Evolutionary conservation across 73 alveolate species (phyloP).

Genomic region (Durusdinium trenchii): DNA sequence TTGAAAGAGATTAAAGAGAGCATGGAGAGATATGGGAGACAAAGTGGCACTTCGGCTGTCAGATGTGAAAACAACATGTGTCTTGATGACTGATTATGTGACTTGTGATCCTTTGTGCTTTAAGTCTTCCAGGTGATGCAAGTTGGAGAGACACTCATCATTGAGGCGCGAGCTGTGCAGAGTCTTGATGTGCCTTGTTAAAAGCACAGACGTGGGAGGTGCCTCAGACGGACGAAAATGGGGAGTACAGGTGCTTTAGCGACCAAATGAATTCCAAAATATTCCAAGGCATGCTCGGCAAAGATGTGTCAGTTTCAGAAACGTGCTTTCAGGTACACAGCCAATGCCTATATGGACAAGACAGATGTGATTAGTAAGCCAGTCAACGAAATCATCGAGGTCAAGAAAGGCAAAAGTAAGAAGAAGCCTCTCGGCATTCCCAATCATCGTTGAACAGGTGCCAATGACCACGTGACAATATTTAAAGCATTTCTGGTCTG

Average conservation of each 20-base stretch:
- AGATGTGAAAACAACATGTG: no score
- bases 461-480: no score
- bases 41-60: no score
- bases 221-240: conserved; percentile 92
- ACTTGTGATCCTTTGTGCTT: no score
- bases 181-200: neutral
- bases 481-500: neutral
- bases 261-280: neutral
- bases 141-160: conserved; percentile 85
- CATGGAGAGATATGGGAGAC: no score
- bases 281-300: neutral
- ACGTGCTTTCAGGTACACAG: conserved; percentile 35
- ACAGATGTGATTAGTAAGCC: conserved; percentile 94
- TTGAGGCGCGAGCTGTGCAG: conserved; percentile 18
- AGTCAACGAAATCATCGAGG: conserved; percentile 80
- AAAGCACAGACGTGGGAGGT: neutral
- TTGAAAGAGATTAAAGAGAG: no score
- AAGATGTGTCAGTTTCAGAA: neutral
- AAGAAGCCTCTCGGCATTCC: conserved; percentile 28
- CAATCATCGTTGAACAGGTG: neutral
- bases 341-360: conserved; percentile 91
- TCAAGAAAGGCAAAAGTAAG: conserved; percentile 78
- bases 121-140: conserved; percentile 24
- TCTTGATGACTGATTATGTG: no score
- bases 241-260: conserved; percentile 72